A percentile compares a stretch with the other conserved stretches of the same genome.
Conservation (phyloP, 371 early-diverging fungal species). For the Syncephalastrum sp. region DNA sequence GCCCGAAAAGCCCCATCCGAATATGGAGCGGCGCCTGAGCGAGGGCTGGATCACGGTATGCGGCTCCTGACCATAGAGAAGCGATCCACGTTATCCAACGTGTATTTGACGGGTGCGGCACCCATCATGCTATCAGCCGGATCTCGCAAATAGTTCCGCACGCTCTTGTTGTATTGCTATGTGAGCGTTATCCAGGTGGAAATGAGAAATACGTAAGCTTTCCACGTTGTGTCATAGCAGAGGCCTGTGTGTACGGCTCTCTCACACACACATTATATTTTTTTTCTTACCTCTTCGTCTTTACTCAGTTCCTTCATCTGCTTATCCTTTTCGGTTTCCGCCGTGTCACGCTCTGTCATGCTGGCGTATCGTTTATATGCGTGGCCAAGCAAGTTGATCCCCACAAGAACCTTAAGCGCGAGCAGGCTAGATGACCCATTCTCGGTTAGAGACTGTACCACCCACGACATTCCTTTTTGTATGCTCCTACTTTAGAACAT, state of each 20-base stretch:
- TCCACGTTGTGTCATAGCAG: neutral
- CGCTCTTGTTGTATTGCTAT: slow-evolving; percentile 22
- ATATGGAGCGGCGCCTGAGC: too few relatives aligned
- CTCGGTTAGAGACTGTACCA: neutral
- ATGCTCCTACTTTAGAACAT: too few relatives aligned
- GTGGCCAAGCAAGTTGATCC: slow-evolving; percentile 68
- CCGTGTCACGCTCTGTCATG: slow-evolving; percentile 58
- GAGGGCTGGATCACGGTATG: slow-evolving; percentile 59
- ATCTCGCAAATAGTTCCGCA: slow-evolving; percentile 34
- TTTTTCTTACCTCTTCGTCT: slow-evolving; percentile 54
- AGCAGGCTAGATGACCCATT: slow-evolving; percentile 39
- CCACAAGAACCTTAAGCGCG: slow-evolving; percentile 71
- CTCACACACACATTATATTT: slow-evolving; percentile 9
- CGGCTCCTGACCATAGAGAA: slow-evolving; percentile 90
- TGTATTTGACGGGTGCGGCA: slow-evolving; percentile 44
- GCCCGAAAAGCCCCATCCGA: too few relatives aligned
- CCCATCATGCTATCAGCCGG: slow-evolving; percentile 44
- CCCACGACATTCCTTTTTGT: too few relatives aligned
- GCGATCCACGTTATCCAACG: slow-evolving; percentile 85
- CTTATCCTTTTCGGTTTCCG: slow-evolving; percentile 45
- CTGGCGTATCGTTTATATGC: slow-evolving; percentile 64
- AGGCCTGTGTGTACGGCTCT: neutral
- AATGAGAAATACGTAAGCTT: neutral
- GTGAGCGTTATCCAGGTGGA: neutral
- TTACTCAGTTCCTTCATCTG: slow-evolving; percentile 54